phyloP scores from a whole-genome alignment of 257 asterid genomes.

The Lantana camara region DNA sequence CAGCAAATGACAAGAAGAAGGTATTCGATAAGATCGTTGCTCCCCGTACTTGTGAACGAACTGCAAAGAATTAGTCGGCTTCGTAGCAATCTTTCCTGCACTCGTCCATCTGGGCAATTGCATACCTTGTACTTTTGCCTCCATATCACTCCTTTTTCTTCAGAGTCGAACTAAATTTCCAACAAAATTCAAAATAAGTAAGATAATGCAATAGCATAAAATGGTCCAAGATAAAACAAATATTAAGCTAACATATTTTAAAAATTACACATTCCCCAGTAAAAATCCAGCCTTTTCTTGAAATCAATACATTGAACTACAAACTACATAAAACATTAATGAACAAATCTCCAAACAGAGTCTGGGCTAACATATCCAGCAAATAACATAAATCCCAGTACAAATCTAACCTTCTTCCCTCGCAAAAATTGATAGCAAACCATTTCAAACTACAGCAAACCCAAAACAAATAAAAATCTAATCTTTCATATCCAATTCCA shows the following conservation, averaged over 20 bases:
- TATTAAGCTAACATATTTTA: conserved; percentile 12
- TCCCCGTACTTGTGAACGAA: conserved; percentile 35
- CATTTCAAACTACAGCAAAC: neutral
- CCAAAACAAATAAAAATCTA: conserved; percentile 3
- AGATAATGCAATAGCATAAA: neutral
- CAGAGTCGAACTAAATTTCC: conserved; percentile 13
- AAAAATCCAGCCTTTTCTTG: too few relatives aligned
- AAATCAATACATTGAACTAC: too few relatives aligned
- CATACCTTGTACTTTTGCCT: conserved; percentile 51
- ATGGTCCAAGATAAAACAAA: neutral
- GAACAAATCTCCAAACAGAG: too few relatives aligned
- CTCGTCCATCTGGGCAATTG: conserved; percentile 45
- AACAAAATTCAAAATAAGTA: neutral
- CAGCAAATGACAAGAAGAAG: conserved; percentile 37
- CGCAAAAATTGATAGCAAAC: neutral
- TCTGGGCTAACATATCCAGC: conserved; percentile 18
- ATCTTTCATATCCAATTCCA: conserved; percentile 6
- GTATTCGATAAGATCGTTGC: conserved; percentile 30
- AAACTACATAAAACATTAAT: too few relatives aligned
- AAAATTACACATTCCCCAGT: conserved; percentile 6
- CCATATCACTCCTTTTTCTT: conserved; percentile 46
- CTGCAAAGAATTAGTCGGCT: conserved; percentile 43
- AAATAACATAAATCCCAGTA: conserved; percentile 16
- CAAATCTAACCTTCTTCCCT: neutral
- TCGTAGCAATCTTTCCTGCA: conserved; percentile 37